A percentile compares a stretch with the other conserved stretches of the same genome.
phyloP scores from a whole-genome alignment of 257 asterid genomes.

The Fraxinus cuspidata region DNA sequence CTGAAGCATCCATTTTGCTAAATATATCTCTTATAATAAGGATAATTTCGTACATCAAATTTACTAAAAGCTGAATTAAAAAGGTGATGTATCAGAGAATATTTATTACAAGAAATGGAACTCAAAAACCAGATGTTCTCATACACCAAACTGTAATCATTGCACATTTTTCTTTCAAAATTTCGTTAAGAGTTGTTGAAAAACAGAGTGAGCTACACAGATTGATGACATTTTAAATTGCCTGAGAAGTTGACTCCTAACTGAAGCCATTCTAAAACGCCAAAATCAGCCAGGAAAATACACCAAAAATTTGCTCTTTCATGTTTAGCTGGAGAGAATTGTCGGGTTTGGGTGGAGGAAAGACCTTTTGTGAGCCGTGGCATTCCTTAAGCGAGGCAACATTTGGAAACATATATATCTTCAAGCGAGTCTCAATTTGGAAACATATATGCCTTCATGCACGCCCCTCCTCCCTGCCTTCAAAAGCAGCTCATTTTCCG shows the following conservation, averaged over 20 bases:
- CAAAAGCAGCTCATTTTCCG: neutral
- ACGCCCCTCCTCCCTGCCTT: neutral
- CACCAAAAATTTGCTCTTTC: neutral
- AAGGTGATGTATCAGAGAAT: neutral
- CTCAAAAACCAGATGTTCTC: neutral
- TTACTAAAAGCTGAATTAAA: neutral
- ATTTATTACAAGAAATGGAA: neutral
- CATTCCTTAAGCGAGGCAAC: neutral
- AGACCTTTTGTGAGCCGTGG: neutral
- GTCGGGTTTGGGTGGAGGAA: neutral
- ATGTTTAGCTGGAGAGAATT: neutral
- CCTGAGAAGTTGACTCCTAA: too few species aligned
- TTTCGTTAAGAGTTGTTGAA: neutral
- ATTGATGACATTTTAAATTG: too few species aligned
- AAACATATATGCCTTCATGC: neutral
- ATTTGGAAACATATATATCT: neutral
- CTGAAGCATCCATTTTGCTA: neutral
- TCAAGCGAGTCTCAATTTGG: neutral
- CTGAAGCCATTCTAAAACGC: neutral
- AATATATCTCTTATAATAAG: too few species aligned
- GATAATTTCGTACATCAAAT: too few species aligned
- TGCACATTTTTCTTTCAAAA: neutral
- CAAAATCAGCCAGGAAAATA: neutral
- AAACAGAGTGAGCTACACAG: neutral
- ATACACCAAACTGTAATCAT: too few species aligned